Base-by-base conservation (phyloP, 768 basidiomycete genomes). In the Kwoniella newhampshirensis region DNA sequence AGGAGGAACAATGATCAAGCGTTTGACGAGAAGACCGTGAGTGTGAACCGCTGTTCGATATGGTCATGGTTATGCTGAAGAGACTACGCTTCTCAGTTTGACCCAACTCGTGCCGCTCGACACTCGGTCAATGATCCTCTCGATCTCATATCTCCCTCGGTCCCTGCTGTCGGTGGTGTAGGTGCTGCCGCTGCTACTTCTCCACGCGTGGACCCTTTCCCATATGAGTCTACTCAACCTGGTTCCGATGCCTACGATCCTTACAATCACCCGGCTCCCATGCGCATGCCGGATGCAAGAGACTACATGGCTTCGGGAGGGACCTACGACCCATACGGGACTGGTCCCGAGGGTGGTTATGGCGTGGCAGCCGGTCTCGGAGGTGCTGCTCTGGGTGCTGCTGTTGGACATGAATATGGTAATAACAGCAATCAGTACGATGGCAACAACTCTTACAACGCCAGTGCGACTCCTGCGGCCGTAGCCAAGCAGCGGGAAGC, bases 21-120 rank as follows among this genome's bases (percentile, higher is more conserved):
- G 1, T 73, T 73, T 37, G 71, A 73, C 52, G 71, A 73, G 41
- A 73, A 73, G 57, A 70, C 67, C 23, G 68, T 70, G 51, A 64
- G 68, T 60, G 12, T 40, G 9, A 12, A 25, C 20, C n/a, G n/a
- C n/a, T n/a, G n/a, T n/a, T n/a, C n/a, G n/a, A n/a, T n/a, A n/a
- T n/a, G n/a, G n/a, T n/a, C n/a, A n/a, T n/a, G n/a, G n/a, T n/a
- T n/a, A n/a, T n/a, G n/a, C n/a, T n/a, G n/a, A n/a, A n/a, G n/a
- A n/a, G n/a, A n/a, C n/a, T n/a, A n/a, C 32, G 32, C 13, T 13
- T 32, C 32, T 17, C 51, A 70, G 61, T 73, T 73, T 39, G 71
- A 70, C 54, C 71, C 71, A 7, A 52, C 61, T 21, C 57, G 57
- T 26, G 62, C 54, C 15, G 64, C 60, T 28, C 60, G 70, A 42